Base-by-base conservation (phyloP, 2,329 filamentous ascomycete species). In the Ambrosiella cleistominuta region DNA sequence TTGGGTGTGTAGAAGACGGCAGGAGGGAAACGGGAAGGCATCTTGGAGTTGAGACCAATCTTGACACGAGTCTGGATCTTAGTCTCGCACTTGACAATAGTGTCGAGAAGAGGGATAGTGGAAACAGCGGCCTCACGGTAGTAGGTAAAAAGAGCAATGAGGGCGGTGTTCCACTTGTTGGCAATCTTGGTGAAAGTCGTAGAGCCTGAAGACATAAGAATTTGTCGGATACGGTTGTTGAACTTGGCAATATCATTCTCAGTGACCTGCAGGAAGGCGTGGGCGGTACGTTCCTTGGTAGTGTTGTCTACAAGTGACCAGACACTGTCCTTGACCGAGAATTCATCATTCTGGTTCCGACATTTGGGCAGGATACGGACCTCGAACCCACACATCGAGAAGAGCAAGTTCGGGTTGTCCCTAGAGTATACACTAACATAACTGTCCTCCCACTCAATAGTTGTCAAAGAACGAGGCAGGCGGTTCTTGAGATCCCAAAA, bases 401-500 rank as follows among this genome's bases (percentile, higher is more conserved):
- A 98, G 13, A 98, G 76, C 61, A 98, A 70, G 67, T 98, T 98
- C 1, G 94, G 93, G 67, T 98, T 98, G 71, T 98, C 93, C 63
- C 88, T 82, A 69, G 91, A 97, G 76, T 98, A 98, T 8, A 98
- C 93, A 65, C 91, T 97, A 35, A 89, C 86, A 67, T 98, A 98
- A 0, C 93, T 97, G 68, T 98, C 93, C 65, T 98, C 93, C 93
- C 93, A 98, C 63, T 98, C 93, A 60, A 98, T 94, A 0, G 93
- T 98, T 0, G 93, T 98, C 50, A 98, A 83, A 1, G 90, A 96
- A 64, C 93, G 81, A 27, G 93, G 94, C 58, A 98, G 75, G 45
- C 93, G 83, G 70, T 98, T 98, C 78, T 98, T 97, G 69, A 98
- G 72, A 68, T 98, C 91, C 93, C 93, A 98, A 74, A 98, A 98